Evolutionary conservation across 1,139 yeast species (phyloP).

Genomic region (Suhomyces anneliseae): DNA sequence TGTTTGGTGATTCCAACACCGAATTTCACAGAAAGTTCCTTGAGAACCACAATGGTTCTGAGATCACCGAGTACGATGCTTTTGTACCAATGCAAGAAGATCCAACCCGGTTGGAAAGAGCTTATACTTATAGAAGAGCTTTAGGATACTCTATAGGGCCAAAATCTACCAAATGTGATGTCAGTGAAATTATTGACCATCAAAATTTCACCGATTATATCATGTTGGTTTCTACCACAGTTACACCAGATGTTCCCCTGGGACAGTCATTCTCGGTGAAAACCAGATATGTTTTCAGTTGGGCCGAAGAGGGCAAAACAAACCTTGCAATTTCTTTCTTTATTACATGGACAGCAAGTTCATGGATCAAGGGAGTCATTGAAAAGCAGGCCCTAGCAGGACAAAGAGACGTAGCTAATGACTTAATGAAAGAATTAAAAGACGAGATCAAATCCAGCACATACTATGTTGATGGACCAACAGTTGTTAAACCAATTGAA

Average conservation of each 20-base stretch:
- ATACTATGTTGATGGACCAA: constrained; percentile 22
- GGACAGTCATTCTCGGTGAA: constrained; percentile 54
- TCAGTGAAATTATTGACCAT: constrained; percentile 45
- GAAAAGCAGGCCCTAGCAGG: constrained; percentile 53
- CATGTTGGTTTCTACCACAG: constrained; percentile 38
- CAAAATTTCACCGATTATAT: constrained; percentile 39
- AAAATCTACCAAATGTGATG: constrained; percentile 53
- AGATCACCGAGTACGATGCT: constrained; percentile 41
- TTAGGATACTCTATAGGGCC: constrained; percentile 60
- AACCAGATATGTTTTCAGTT: constrained; percentile 48
- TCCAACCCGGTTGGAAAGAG: constrained; percentile 34
- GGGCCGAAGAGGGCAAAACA: constrained; percentile 49
- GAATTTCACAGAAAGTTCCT: constrained; percentile 42
- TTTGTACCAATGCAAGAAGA: constrained; percentile 36
- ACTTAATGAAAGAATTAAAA: constrained; percentile 29
- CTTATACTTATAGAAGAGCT: constrained; percentile 45
- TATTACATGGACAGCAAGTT: constrained; percentile 55
- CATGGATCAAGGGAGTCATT: constrained; percentile 57
- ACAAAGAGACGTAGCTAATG: constrained; percentile 42
- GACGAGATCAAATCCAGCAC: constrained; percentile 31
- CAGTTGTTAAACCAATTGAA: constrained; percentile 9
- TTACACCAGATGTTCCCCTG: constrained; percentile 62
- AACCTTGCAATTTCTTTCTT: constrained; percentile 42
- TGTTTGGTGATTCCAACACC: constrained; percentile 45
- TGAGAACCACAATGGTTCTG: constrained; percentile 48